These are phyloP conservation scores for Claviceps maximensis DNA, from an alignment of 2,329 filamentous ascomycete species.

Conservation along the genomic window DNA sequence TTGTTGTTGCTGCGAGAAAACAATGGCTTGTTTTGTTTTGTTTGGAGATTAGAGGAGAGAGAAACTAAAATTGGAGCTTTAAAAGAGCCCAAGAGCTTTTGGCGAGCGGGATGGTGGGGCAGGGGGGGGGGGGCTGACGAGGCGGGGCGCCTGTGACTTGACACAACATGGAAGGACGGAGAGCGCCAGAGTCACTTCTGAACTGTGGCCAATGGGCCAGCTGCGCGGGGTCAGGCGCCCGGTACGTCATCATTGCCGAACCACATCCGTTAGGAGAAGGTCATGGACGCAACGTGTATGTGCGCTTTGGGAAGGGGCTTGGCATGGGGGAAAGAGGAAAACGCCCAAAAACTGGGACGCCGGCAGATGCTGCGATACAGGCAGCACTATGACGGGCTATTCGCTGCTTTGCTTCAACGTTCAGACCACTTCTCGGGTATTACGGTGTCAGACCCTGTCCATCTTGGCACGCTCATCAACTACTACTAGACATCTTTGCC, in stretches of 20 bases:
- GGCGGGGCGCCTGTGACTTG: neutral
- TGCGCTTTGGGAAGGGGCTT: neutral
- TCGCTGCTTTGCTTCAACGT: neutral
- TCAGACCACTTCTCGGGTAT: too few relatives aligned
- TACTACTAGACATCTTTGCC: neutral
- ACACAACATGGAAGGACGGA: too few relatives aligned
- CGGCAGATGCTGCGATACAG: too few relatives aligned
- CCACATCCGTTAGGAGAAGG: neutral
- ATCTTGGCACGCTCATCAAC: too few relatives aligned
- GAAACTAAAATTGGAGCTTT: neutral
- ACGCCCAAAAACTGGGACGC: too few relatives aligned
- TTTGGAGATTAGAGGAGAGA: neutral
- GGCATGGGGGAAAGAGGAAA: neutral
- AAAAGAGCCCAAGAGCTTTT: neutral
- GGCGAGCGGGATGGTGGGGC: neutral
- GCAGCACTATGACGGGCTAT: too few relatives aligned
- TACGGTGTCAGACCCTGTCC: too few relatives aligned
- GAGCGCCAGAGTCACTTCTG: too few relatives aligned
- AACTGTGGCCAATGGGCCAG: constrained; percentile 1
- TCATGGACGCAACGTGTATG: too few relatives aligned
- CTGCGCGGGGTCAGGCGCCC: neutral
- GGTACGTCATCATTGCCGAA: neutral
- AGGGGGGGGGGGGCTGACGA: neutral
- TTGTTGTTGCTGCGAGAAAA: neutral
- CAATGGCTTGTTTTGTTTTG: neutral